Base-by-base conservation (phyloP, 495 filamentous ascomycete genomes). In the Penicillium coprophilum region DNA sequence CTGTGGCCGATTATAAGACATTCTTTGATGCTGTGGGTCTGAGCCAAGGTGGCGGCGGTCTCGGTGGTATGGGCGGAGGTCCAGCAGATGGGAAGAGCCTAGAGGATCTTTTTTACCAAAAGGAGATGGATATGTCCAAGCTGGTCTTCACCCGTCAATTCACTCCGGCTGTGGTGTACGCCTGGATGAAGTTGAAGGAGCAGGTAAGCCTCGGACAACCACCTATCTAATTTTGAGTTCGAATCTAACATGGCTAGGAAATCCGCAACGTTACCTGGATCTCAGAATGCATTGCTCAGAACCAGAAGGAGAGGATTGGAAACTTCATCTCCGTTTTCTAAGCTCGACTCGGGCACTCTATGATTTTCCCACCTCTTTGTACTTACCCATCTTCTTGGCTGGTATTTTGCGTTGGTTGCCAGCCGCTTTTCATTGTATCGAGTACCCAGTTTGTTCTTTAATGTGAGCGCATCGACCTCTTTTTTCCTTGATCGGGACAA, bases 261-360 rank as follows among this genome's bases (percentile, higher is more conserved):
- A 96, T 97, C 70, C 89, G 94, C 38, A 99, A 99, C 67, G 94
- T 99, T 66, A 97, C 93, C 45, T 99, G 94, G 94, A 99, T 99
- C 67, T 86, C 95, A 9, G 94, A 99, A 73, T 99, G 94, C 76
- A 99, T 99, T 84, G 94, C 94, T 46, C 94, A 99, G 75, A 96
- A 96, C 79, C 94, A 99, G 80, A 99, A 97, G 77, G 94, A 99
- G 73, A 84, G 94, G 70, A 97, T 99, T 68, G 85, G 87, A 61
- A 99, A 97, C 71, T 99, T 96, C 73, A 97, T 98, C 68, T 96
- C 91, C 74, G 92, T 97, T 56, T 96, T 97, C 67, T 92, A 79
- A 71, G 45, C 55, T 57, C 34, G 20, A 11, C 46, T 13, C 27
- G 23, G 20, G 51, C 53, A 53, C 19, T 30, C 57, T 34, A 50